Percentiles rank a stretch among this genome's conserved stretches.
phyloP scores from a whole-genome alignment of 2,329 filamentous ascomycete genomes.

The Ophiocordyceps robertsii region DNA sequence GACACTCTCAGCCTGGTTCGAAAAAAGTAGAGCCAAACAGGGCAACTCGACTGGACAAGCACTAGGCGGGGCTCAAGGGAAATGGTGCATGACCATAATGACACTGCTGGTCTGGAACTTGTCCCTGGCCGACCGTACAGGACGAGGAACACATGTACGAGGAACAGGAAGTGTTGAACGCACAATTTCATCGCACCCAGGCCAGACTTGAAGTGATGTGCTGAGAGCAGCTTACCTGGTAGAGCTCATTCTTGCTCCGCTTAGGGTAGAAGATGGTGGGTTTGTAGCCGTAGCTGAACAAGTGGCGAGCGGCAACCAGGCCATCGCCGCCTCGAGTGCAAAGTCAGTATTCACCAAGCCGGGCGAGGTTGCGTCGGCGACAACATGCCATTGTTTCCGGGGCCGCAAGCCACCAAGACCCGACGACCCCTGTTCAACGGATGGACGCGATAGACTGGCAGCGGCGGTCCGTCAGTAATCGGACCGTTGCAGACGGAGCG shows the following conservation, averaged over 20 bases:
- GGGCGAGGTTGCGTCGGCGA: not conserved
- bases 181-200: not conserved
- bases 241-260: conserved; percentile 77
- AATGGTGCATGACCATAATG: not conserved
- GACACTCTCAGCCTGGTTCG: conserved; percentile 1
- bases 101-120: not conserved
- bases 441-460: conserved; percentile 68
- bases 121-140: not conserved
- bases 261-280: conserved; percentile 91
- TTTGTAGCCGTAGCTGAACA: conserved; percentile 82
- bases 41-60: not conserved
- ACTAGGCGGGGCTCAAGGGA: not conserved
- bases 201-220: not conserved
- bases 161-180: not conserved
- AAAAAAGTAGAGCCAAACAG: too few species aligned
- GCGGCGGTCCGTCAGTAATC: not conserved
- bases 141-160: too few species aligned
- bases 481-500: not conserved
- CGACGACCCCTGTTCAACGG: conserved; percentile 57
- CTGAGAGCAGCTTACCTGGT: conserved; percentile 43
- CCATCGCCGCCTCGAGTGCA: conserved; percentile 65
- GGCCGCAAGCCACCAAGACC: conserved; percentile 82
- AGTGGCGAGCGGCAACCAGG: conserved; percentile 82
- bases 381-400: conserved; percentile 53
- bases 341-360: not conserved